A percentile compares a stretch with the other conserved stretches of the same genome.
These are phyloP conservation scores for Penicillium silybi DNA, from an alignment of 495 filamentous ascomycete species.

Conservation along the genomic window DNA sequence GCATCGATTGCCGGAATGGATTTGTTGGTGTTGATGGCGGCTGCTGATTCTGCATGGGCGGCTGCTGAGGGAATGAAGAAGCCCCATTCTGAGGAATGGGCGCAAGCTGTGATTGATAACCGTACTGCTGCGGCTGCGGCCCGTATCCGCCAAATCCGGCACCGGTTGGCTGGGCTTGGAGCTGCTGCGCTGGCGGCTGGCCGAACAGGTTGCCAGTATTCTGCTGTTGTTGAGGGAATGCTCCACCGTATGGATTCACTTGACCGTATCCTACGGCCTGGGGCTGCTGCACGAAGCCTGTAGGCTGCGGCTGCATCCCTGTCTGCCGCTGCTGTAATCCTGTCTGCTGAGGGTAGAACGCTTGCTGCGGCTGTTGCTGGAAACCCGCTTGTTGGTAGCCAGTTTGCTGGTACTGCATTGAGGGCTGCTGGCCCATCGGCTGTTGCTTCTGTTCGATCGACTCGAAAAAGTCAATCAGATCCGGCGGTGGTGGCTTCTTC, in stretches of 20 bases:
- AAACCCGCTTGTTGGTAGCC: slow-evolving; percentile 40
- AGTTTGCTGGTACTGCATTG: slow-evolving; percentile 45
- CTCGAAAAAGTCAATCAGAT: slow-evolving; percentile 98
- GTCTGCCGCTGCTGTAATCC: slow-evolving; percentile 15
- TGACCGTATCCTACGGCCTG: slow-evolving; percentile 25
- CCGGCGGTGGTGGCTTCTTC: slow-evolving; percentile 59
- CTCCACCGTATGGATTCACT: slow-evolving; percentile 30
- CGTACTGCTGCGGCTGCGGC: slow-evolving; percentile 56
- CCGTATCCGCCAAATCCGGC: slow-evolving; percentile 86
- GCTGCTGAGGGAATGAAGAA: slow-evolving; percentile 48
- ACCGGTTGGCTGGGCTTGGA: slow-evolving; percentile 66
- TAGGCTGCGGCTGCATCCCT: slow-evolving; percentile 20
- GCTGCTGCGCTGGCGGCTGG: slow-evolving; percentile 36
- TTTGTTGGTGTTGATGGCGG: slow-evolving; percentile 67
- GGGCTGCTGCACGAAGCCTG: slow-evolving; percentile 26
- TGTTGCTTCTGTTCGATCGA: slow-evolving; percentile 93
- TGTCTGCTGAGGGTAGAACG: slow-evolving; percentile 32
- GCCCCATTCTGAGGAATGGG: slow-evolving; percentile 64
- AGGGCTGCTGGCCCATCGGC: slow-evolving; percentile 45
- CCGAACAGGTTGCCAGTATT: slow-evolving; percentile 51
- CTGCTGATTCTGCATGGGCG: slow-evolving; percentile 29
- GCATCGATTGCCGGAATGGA: slow-evolving; percentile 84
- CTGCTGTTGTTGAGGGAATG: slow-evolving; percentile 47
- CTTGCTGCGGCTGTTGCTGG: slow-evolving; percentile 32
- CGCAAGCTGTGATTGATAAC: slow-evolving; percentile 47